Conservation (phyloP, 75 land plant genomes). For the Gnetum montanum region DNA sequence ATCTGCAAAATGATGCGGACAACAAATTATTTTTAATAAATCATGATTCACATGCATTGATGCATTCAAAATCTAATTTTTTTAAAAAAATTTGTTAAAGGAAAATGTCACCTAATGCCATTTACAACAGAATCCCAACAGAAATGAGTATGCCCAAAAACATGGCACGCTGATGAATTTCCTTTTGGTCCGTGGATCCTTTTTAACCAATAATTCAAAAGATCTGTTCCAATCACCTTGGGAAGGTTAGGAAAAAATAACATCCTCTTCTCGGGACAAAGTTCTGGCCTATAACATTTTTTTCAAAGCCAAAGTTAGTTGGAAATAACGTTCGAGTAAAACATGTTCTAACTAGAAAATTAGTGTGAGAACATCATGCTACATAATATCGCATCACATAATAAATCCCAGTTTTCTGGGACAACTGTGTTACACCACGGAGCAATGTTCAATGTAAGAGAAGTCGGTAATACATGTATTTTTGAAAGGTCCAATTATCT, state of each 20-base stretch:
- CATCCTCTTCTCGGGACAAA: conserved; percentile 96
- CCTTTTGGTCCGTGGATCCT: conserved; percentile 61
- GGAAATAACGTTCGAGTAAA: too few relatives aligned
- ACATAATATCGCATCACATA: too few relatives aligned
- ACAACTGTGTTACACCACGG: too few relatives aligned
- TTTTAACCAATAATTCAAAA: conserved; percentile 57
- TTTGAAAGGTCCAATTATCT: too few relatives aligned
- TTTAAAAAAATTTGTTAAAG: background rate
- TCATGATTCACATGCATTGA: background rate
- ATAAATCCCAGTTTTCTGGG: too few relatives aligned
- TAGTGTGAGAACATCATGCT: too few relatives aligned
- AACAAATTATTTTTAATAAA: background rate
- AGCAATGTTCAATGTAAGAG: too few relatives aligned
- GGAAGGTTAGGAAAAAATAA: conserved; percentile 88
- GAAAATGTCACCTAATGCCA: conserved; percentile 56
- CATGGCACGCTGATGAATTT: conserved; percentile 59
- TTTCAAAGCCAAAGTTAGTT: too few relatives aligned
- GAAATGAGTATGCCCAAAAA: conserved; percentile 94
- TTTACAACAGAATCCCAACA: conserved; percentile 87
- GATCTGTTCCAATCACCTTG: conserved; percentile 79
- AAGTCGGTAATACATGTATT: too few relatives aligned
- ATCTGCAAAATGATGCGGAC: conserved; percentile 36
- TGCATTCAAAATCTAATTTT: too few relatives aligned
- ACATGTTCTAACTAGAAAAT: too few relatives aligned
- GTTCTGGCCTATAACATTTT: conserved; percentile 59